phyloP scores from a whole-genome alignment of 2,329 filamentous ascomycete genomes.

The Trichoderma harzianum region DNA sequence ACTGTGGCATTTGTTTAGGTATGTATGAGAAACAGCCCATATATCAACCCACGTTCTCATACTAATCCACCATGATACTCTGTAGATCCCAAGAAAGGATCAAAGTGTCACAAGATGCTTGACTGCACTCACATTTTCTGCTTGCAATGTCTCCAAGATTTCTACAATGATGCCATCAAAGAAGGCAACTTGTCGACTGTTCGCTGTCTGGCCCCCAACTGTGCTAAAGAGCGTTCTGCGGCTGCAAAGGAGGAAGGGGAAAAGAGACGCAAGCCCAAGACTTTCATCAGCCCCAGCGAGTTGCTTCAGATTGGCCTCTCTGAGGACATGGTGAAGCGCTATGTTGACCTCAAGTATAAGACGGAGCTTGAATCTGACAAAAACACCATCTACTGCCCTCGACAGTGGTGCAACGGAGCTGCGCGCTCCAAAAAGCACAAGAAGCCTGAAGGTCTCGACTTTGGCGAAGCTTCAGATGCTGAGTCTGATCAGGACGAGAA shows the following conservation, averaged over 20 bases:
- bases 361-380: constrained; percentile 89
- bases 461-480: constrained; percentile 54
- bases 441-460: constrained; percentile 65
- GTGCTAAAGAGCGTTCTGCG: constrained; percentile 59
- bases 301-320: constrained; percentile 72
- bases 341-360: constrained; percentile 88
- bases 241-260: constrained; percentile 18
- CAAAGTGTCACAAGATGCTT: constrained; percentile 73
- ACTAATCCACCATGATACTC: constrained; percentile 22
- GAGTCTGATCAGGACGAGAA: constrained; percentile 36
- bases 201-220: constrained; percentile 75
- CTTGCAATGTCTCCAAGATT: constrained; percentile 78
- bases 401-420: constrained; percentile 87
- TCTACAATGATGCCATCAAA: constrained; percentile 82
- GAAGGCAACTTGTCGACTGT: constrained; percentile 79
- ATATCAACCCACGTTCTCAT: too few relatives aligned
- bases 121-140: constrained; percentile 93
- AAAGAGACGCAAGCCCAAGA: constrained; percentile 55
- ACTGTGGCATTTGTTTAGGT: constrained; percentile 81
- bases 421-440: constrained; percentile 72
- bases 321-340: constrained; percentile 74
- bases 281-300: constrained; percentile 76
- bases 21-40: constrained; percentile 26
- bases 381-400: constrained; percentile 86
- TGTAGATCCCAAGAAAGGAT: constrained; percentile 82